Base-by-base conservation (phyloP, 208 protist genomes). In the Acanthamoeba castellanii region DNA sequence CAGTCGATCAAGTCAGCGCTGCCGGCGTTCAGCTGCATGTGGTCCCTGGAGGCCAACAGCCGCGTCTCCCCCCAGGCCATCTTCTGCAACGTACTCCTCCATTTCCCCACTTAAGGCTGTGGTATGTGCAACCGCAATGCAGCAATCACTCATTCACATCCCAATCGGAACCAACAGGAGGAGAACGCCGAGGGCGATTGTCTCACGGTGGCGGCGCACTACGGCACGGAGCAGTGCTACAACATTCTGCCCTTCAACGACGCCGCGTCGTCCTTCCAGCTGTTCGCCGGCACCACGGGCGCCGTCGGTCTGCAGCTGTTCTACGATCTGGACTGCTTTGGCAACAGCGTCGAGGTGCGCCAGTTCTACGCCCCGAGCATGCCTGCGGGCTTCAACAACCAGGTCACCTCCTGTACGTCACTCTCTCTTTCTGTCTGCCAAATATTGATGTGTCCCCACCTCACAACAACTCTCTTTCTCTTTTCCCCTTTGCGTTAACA, bases 191-290 rank as follows among this genome's bases (percentile, higher is more conserved):
- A 84, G 74, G 74, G 74, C 18, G 74, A 30, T 27, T 84, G 74
- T 27, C 34, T 45, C 4, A 84, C 74, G 1, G 32, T 84, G 22
- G 74, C 74, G 3, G 74, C 74, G 1, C 82, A 30, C 30, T 20
- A 57, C 18, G 32, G 74, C 30, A 14, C 32, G 32, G 32, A 84
- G 20, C 45, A 20, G 18, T 89, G 82, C 57, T 89, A 89, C 82
- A 89, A 89, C 42, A 27, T 89, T 4, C 30, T 89, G 52, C 25
- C 25, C 82, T 30, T 89, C 82, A 89, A 89, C 16, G 82, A 89
- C 57, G 16, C 18, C 0, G 42, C 57, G 0, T 89, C 82, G 4
- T 89, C 82, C 57, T 89, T 37, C 82, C 82, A 89, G 82, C 42
- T 89, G 22, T 89, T 89, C n/a, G 0, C 82, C 52, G 47, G 82